A percentile compares a stretch with the other conserved stretches of the same genome.
Evolutionary conservation across 2,329 filamentous ascomycete species (phyloP).

Genomic region (Pseudogymnoascus sp.): DNA sequence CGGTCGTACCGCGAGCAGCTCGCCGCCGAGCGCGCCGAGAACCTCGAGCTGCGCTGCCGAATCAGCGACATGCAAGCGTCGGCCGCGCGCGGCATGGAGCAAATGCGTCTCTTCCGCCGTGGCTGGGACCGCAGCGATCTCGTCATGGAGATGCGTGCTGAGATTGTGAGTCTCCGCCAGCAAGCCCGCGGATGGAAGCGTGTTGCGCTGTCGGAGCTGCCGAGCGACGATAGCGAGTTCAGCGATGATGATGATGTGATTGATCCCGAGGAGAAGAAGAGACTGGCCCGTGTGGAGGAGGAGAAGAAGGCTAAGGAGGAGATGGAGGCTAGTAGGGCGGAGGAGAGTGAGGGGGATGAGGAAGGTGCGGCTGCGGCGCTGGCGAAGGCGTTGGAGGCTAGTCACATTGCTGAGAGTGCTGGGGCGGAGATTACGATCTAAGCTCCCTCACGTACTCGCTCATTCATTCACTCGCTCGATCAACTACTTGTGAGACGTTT

Average conservation of each 20-base stretch:
- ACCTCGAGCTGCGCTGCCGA: slow-evolving; percentile 53
- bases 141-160: slow-evolving; percentile 46
- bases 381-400: neutral
- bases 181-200: slow-evolving; percentile 60
- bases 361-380: neutral
- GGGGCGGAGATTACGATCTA: neutral
- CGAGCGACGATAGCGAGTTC: slow-evolving; percentile 49
- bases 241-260: slow-evolving; percentile 60
- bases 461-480: no score
- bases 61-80: slow-evolving; percentile 60
- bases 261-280: slow-evolving; percentile 51
- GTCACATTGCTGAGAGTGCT: neutral
- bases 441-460: neutral
- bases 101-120: slow-evolving; percentile 48
- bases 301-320: slow-evolving; percentile 16
- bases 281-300: slow-evolving; percentile 29
- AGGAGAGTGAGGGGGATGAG: slow-evolving; percentile 15
- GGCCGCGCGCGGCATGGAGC: slow-evolving; percentile 50
- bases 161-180: slow-evolving; percentile 46
- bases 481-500: neutral
- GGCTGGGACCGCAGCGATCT: slow-evolving; percentile 49
- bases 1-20: slow-evolving; percentile 58
- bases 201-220: slow-evolving; percentile 53
- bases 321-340: slow-evolving; percentile 14
- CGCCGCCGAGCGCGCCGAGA: slow-evolving; percentile 57